Percentiles rank a stretch among this genome's conserved stretches.
phyloP scores from a whole-genome alignment of 2,329 filamentous ascomycete species.

The Diatrype stigma region DNA sequence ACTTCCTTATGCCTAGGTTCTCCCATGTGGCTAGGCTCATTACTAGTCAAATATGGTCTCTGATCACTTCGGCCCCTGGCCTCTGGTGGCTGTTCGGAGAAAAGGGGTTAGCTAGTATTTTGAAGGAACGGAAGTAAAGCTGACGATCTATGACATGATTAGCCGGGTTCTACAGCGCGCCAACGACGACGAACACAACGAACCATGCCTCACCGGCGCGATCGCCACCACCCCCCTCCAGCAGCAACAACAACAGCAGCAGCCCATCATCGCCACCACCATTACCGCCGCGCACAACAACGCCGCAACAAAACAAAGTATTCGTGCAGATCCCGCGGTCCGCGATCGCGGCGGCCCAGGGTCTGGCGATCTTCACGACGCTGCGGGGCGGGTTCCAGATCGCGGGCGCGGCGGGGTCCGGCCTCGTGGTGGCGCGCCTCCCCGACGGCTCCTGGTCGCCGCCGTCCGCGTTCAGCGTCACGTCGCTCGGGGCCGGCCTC shows the following conservation, averaged over 20 bases:
- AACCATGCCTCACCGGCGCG: slow-evolving; percentile 17
- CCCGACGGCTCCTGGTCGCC: slow-evolving; percentile 71
- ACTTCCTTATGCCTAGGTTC: too few relatives aligned
- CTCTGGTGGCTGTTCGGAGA: too few relatives aligned
- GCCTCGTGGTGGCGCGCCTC: slow-evolving; percentile 58
- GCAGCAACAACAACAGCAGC: slow-evolving; percentile 11
- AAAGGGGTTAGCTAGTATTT: too few relatives aligned
- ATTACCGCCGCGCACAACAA: too few relatives aligned
- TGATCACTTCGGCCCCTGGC: too few relatives aligned
- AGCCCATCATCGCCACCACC: slow-evolving; percentile 18
- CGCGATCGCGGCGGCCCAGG: slow-evolving; percentile 62
- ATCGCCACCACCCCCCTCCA: too few relatives aligned
- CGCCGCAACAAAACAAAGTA: slow-evolving; percentile 33
- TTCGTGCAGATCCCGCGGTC: slow-evolving; percentile 51
- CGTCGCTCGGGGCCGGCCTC: slow-evolving; percentile 76
- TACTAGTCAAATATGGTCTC: too few relatives aligned
- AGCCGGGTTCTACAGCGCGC: slow-evolving; percentile 43
- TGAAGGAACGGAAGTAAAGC: too few relatives aligned
- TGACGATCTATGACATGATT: too few relatives aligned
- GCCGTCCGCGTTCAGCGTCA: slow-evolving; percentile 76
- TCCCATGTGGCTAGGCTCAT: background rate
- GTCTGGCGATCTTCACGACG: slow-evolving; percentile 69
- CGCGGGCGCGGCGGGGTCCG: slow-evolving; percentile 63
- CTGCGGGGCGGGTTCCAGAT: slow-evolving; percentile 64
- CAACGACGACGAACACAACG: slow-evolving; percentile 25